Evolutionary conservation across 345 rosid species (phyloP), one percentile per base, ranked within the genome.

Genomic region (Trapa bicornis): DNA sequence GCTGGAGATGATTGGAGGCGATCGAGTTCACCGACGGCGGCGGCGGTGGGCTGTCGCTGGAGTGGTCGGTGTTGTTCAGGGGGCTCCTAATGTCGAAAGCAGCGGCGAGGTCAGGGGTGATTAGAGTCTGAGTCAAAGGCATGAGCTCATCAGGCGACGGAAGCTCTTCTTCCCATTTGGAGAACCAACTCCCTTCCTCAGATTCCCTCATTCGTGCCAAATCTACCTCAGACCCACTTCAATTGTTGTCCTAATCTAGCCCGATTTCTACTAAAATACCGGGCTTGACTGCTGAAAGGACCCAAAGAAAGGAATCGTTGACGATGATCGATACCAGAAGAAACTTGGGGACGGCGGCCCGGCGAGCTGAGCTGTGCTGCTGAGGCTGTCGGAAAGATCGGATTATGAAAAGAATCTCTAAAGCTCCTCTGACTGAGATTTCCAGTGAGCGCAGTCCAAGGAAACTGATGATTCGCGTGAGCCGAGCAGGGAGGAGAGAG

Each of bases 91-190:
- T 88, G 66, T 93, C 95, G 74, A 93, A 93, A 56, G 96, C 96
- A 2, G 88, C 68, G 35, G 98, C 98, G 47, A 93, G 98, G 89
- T 90, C 92, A 70, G 96, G 96, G 47, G 97, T 84, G 64, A 93
- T 93, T 70, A 93, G 86, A 76, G 98, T 77, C 77, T 94, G 97
- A 33, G 89, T 78, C 32, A 94, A 72, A 14, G 99, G 99, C 78
- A 85, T 94, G 9, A 94, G 96, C 61, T 94, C 99, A 1, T 91
- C 97, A 0, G 88, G 97, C 0, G 91, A 75, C 2, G 96, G 99
- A 2, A 94, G 87, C 70, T 87, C 87, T 66, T 84, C 85, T 76
- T 87, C 97, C 97, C 97, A 87, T 78, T 81, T 83, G 7, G 89
- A 33, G 68, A 92, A 88, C 96, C 96, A 89, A 71, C 83, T 84